phyloP scores from a whole-genome alignment of 1,139 yeast genomes.

The Scheffersomyces insectosa region DNA sequence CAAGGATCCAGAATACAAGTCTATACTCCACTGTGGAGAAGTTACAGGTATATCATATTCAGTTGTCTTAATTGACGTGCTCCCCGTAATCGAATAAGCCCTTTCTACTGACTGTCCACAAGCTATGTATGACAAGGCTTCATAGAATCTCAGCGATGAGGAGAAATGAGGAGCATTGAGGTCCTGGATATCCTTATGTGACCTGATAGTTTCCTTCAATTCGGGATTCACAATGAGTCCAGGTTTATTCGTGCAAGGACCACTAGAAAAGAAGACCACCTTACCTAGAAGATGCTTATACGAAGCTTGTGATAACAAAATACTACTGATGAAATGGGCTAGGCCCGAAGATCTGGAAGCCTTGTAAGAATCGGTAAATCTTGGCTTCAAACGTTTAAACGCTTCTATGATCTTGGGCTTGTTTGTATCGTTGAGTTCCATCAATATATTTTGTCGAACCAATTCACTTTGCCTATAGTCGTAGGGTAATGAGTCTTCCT shows the following conservation, averaged over 20 bases:
- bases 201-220: conserved; percentile 20
- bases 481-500: conserved; percentile 1
- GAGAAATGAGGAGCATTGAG: conserved; percentile 27
- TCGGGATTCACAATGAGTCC: conserved; percentile 29
- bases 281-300: conserved; percentile 25
- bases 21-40: conserved; percentile 31
- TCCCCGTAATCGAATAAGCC: conserved; percentile 18
- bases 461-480: conserved; percentile 13
- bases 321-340: conserved; percentile 26
- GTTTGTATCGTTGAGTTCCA: conserved; percentile 2
- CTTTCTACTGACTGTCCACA: conserved; percentile 28
- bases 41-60: conserved; percentile 18
- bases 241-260: conserved; percentile 38
- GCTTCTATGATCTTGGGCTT: conserved; percentile 9
- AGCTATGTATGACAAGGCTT: conserved; percentile 29
- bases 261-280: conserved; percentile 30
- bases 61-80: conserved; percentile 24
- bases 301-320: conserved; percentile 19
- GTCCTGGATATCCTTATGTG: conserved; percentile 37
- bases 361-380: conserved; percentile 25
- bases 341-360: conserved; percentile 36
- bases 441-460: conserved; percentile 6
- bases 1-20: conserved; percentile 35
- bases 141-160: conserved; percentile 28
- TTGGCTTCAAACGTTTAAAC: conserved; percentile 22